These are phyloP conservation scores for Fusarium staphyleae DNA, from an alignment of 2,329 filamentous ascomycete genomes.

Conservation along the genomic window DNA sequence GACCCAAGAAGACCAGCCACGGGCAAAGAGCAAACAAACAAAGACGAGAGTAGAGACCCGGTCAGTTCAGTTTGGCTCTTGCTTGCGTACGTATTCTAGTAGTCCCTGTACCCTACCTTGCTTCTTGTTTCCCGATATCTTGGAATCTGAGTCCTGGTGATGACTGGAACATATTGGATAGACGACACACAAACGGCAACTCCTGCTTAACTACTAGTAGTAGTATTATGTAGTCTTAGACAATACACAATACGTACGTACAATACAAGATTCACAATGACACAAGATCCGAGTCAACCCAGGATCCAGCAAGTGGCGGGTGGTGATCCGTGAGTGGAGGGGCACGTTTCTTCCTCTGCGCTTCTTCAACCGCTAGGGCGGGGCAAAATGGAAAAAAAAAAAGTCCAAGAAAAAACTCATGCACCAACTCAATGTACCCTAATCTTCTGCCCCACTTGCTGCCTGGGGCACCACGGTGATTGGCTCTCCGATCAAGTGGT, in stretches of 20 bases:
- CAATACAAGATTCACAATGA: background rate
- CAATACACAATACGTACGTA: background rate
- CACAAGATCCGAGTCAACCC: conserved; percentile 7
- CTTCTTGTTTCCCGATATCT: background rate
- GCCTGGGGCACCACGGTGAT: conserved; percentile 26
- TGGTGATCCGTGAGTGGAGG: conserved; percentile 10
- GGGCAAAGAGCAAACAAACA: too few relatives aligned
- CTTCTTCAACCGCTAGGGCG: background rate
- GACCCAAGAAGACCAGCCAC: conserved; percentile 4
- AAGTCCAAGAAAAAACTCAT: conserved; percentile 18
- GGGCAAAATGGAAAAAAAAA: conserved; percentile 11
- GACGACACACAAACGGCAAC: too few relatives aligned
- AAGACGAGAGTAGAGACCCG: background rate
- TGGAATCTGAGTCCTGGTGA: too few relatives aligned
- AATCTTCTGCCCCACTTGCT: conserved; percentile 36
- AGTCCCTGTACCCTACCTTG: background rate
- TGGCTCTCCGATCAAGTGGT: conserved; percentile 40
- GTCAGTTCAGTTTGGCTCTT: background rate
- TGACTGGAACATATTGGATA: too few relatives aligned
- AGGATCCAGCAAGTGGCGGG: conserved; percentile 10
- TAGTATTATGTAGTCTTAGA: background rate
- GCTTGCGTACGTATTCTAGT: background rate
- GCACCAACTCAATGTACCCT: conserved; percentile 41
- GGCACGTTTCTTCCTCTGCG: conserved; percentile 6
- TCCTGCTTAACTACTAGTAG: too few relatives aligned